Evolutionary conservation across 768 basidiomycete genomes (phyloP).

Genomic region (Dacryopinax primogenitus): DNA sequence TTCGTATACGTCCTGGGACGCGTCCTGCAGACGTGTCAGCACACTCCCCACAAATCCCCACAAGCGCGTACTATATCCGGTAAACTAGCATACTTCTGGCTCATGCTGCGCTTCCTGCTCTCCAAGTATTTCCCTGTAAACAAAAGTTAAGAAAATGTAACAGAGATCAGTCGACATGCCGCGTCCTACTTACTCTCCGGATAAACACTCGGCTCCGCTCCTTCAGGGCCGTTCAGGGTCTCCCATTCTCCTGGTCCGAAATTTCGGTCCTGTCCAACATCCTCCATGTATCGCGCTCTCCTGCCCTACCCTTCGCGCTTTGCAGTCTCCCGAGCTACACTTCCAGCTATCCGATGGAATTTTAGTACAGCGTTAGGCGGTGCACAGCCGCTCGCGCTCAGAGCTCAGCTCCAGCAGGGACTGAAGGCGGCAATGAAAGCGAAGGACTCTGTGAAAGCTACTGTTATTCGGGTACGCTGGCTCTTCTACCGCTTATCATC

Average conservation of each 20-base stretch:
- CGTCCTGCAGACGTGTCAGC: constrained; percentile 43
- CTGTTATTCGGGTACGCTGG: neutral
- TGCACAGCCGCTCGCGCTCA: neutral
- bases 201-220: neutral
- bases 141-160: neutral
- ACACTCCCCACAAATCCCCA: constrained; percentile 11
- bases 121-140: neutral
- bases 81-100: constrained; percentile 63
- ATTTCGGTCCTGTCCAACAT: neutral
- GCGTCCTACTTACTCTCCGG: neutral
- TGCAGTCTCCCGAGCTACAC: neutral
- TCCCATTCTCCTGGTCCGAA: neutral
- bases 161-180: neutral
- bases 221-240: neutral
- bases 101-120: neutral
- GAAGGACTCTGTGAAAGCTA: neutral
- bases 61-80: constrained; percentile 70
- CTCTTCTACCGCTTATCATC: neutral
- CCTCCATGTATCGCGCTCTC: neutral
- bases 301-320: neutral
- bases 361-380: neutral
- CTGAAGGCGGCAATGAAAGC: neutral
- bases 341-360: neutral
- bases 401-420: neutral
- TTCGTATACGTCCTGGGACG: constrained; percentile 83